Percentiles rank a stretch among this genome's conserved stretches.
Conservation (phyloP, 495 filamentous ascomycete species). For the Neurospora sp. region DNA sequence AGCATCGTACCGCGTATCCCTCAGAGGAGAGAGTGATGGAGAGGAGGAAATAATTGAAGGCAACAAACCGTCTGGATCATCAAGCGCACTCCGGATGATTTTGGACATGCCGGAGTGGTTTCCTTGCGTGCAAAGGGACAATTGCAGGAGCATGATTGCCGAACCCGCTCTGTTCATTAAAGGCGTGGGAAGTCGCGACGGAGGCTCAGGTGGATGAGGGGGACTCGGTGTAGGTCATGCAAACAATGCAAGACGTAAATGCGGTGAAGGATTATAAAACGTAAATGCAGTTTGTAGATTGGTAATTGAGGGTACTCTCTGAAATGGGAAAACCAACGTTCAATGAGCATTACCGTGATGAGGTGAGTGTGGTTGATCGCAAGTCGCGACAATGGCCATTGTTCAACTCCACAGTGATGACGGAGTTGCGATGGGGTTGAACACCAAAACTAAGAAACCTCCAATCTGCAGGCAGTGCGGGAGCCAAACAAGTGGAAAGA, state of each 20-base stretch:
- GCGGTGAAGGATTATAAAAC: neutral
- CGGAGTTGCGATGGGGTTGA: neutral
- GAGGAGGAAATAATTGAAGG: neutral
- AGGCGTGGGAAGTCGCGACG: neutral
- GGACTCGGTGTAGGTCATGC: neutral
- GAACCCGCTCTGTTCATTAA: neutral
- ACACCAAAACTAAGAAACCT: neutral
- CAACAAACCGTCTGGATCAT: neutral
- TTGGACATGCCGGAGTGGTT: no score
- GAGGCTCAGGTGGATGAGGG: neutral
- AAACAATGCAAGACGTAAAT: neutral
- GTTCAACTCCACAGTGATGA: neutral
- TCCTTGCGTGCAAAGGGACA: no score
- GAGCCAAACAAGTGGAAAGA: neutral
- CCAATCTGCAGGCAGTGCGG: neutral
- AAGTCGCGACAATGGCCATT: neutral
- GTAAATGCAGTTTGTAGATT: neutral
- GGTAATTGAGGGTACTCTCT: no score
- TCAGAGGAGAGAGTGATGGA: neutral
- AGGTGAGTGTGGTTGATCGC: neutral
- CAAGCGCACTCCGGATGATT: neutral
- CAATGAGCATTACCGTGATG: neutral
- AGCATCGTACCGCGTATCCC: neutral
- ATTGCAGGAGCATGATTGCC: neutral
- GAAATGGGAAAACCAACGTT: neutral